Percentiles rank a stretch among this genome's conserved stretches.
phyloP scores from a whole-genome alignment of 208 protist genomes.

The Crithidia brevicula region DNA sequence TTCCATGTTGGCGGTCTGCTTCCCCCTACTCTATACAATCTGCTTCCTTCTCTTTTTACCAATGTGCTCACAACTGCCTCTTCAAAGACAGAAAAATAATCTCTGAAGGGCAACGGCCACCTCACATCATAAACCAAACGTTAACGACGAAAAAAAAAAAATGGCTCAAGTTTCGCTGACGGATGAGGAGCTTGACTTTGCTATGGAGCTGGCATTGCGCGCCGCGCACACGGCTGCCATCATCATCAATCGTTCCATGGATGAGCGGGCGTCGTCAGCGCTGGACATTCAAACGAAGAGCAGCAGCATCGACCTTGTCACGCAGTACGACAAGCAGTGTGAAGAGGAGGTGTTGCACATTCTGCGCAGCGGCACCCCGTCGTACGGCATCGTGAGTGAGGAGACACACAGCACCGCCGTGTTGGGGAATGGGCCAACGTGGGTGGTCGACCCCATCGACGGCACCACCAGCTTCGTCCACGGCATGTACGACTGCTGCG shows the following conservation, averaged over 20 bases:
- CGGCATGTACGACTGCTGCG: conserved; percentile 84
- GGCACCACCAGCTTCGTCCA: conserved; percentile 84
- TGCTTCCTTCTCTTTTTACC: neutral
- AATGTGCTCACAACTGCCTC: neutral
- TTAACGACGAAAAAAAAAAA: neutral
- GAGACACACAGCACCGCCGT: conserved; percentile 44
- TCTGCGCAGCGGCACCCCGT: conserved; percentile 56
- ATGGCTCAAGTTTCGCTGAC: conserved; percentile 36
- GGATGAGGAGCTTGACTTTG: conserved; percentile 60
- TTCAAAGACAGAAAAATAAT: neutral
- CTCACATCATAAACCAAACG: conserved; percentile 4
- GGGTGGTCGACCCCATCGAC: conserved; percentile 88
- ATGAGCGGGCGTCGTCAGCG: conserved; percentile 38
- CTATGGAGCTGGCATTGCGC: conserved; percentile 62
- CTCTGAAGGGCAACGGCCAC: too few species aligned
- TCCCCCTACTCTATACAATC: too few species aligned
- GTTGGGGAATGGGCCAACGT: conserved; percentile 70
- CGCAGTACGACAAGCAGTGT: conserved; percentile 77
- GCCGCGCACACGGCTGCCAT: conserved; percentile 59
- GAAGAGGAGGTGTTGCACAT: conserved; percentile 77
- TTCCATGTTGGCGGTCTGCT: too few species aligned
- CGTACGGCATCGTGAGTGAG: conserved; percentile 72
- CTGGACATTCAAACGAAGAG: conserved; percentile 48
- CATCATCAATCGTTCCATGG: conserved; percentile 68
- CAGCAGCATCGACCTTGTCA: conserved; percentile 69